Evolutionary conservation across 1,139 yeast species (phyloP).

Genomic region (Nakaseomyces bracarensis): DNA sequence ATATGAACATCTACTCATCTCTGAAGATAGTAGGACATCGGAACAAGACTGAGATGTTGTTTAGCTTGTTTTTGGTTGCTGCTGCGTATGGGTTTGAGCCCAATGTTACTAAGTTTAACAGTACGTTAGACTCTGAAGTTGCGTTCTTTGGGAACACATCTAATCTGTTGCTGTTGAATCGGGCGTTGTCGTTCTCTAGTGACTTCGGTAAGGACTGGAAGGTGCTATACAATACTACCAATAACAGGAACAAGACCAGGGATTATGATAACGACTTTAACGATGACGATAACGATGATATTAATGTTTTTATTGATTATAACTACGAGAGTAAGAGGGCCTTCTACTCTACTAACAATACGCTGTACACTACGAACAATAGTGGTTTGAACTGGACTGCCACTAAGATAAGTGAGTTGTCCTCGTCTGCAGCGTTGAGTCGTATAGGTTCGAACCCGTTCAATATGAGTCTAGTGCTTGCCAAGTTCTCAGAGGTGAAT

Average conservation of each 20-base stretch:
- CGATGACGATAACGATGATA: not conserved
- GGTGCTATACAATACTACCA: not conserved
- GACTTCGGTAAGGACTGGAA: slow-evolving; percentile 2
- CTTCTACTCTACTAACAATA: slow-evolving; percentile 1
- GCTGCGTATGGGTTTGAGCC: not conserved
- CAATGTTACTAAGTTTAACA: not conserved
- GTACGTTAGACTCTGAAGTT: not conserved
- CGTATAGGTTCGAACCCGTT: not conserved
- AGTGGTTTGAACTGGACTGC: not conserved
- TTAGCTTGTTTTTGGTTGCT: not conserved
- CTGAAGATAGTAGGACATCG: not conserved
- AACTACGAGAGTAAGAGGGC: not conserved
- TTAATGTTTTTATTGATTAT: not conserved
- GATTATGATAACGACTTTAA: not conserved
- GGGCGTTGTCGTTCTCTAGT: not conserved
- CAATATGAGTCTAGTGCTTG: not conserved
- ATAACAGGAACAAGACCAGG: not conserved
- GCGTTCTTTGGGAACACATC: slow-evolving; percentile 1
- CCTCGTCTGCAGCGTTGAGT: not conserved
- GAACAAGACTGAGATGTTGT: no score
- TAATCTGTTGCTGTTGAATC: not conserved
- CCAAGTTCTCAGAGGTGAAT: not conserved
- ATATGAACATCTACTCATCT: no score
- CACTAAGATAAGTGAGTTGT: not conserved
- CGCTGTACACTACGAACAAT: not conserved